Percentiles rank a stretch among this genome's conserved stretches.
phyloP scores from a whole-genome alignment of 805 yeast species.

The Zygotorulaspora danielsina region DNA sequence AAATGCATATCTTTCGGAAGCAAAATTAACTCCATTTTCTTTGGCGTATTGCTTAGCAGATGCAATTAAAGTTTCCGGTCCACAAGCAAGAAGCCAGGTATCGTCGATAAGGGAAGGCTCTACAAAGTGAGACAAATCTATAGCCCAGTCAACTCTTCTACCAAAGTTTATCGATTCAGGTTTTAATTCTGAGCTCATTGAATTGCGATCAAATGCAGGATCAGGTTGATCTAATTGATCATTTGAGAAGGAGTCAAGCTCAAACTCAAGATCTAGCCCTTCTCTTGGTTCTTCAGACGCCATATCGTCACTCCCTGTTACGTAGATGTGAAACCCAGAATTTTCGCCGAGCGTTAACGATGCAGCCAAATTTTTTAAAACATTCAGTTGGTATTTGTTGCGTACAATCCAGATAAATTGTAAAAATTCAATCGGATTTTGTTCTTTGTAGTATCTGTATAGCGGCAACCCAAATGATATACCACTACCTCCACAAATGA shows the following conservation, averaged over 20 bases:
- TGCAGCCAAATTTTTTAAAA: slow-evolving; percentile 31
- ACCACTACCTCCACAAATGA: slow-evolving; percentile 73
- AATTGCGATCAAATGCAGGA: slow-evolving; percentile 4
- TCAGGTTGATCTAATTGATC: slow-evolving; percentile 21
- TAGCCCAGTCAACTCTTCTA: slow-evolving; percentile 28
- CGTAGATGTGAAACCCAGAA: slow-evolving; percentile 16
- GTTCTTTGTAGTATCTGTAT: slow-evolving; percentile 35
- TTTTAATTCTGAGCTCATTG: slow-evolving; percentile 5
- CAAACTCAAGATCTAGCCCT: slow-evolving; percentile 19
- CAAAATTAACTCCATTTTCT: slow-evolving; percentile 19
- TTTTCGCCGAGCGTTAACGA: slow-evolving; percentile 6
- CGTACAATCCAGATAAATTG: slow-evolving; percentile 54
- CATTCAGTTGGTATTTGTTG: slow-evolving; percentile 43
- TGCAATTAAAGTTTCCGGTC: slow-evolving; percentile 26
- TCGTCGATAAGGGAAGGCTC: slow-evolving; percentile 15
- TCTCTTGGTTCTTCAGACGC: slow-evolving; percentile 5
- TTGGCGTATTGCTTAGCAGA: slow-evolving; percentile 22
- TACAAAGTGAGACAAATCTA: slow-evolving; percentile 24
- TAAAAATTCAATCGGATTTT: slow-evolving; percentile 25
- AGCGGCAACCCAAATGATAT: slow-evolving; percentile 59
- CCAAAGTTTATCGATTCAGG: slow-evolving; percentile 22
- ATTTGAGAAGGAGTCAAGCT: slow-evolving; percentile 14
- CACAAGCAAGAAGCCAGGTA: slow-evolving; percentile 33
- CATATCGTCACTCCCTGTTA: slow-evolving; percentile 15
- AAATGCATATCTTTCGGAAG: slow-evolving; percentile 24